phyloP scores from a whole-genome alignment of 2,329 filamentous ascomycete genomes.

The Neospermospora avenae region DNA sequence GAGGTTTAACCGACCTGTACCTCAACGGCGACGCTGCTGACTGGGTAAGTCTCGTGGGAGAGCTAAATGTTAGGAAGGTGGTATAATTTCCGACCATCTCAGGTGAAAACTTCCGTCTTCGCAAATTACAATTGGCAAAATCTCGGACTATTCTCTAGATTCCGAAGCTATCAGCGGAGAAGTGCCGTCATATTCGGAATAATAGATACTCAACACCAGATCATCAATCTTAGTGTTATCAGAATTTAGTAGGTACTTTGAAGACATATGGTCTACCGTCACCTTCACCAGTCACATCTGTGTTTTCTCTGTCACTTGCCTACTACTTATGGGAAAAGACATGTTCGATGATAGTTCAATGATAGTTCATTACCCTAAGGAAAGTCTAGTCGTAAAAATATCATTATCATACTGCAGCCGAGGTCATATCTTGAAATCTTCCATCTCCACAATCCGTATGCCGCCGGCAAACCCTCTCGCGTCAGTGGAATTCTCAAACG shows the following conservation, averaged over 20 bases:
- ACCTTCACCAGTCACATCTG: too few species aligned
- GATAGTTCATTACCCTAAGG: background rate
- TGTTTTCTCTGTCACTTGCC: background rate
- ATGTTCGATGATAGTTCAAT: background rate
- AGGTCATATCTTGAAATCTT: constrained; percentile 8
- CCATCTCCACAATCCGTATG: constrained; percentile 9
- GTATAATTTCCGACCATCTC: too few species aligned
- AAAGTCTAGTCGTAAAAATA: background rate
- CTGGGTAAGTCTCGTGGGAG: background rate
- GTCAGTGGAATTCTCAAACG: constrained; percentile 3
- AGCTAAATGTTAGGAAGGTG: background rate
- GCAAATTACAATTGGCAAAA: too few species aligned
- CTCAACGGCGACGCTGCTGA: background rate
- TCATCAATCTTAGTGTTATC: too few species aligned
- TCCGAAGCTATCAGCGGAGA: too few species aligned
- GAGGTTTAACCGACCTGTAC: background rate
- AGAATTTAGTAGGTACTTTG: background rate
- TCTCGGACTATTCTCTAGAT: too few species aligned
- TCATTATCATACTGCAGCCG: background rate
- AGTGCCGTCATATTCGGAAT: too few species aligned
- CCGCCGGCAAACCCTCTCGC: constrained; percentile 3
- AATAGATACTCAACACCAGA: too few species aligned
- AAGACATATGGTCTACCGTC: too few species aligned
- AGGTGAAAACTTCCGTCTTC: too few species aligned
- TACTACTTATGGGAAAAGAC: background rate